Conservation (phyloP, 192 early-diverging fungal genomes). For the Backusella tuberculispora region DNA sequence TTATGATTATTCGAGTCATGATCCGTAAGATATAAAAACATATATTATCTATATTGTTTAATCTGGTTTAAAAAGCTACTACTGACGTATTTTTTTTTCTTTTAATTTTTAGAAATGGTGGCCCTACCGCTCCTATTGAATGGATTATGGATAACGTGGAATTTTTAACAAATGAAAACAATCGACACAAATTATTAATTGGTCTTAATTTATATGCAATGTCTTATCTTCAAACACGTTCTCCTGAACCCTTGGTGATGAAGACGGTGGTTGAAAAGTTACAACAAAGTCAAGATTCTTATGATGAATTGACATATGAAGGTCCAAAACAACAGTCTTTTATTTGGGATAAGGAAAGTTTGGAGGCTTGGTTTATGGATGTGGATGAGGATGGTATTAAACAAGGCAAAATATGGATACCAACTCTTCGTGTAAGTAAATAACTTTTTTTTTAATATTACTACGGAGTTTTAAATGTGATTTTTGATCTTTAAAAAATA, state of each 20-base stretch:
- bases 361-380: constrained; percentile 36
- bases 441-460: too few relatives aligned
- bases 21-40: constrained; percentile 27
- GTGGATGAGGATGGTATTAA: constrained; percentile 29
- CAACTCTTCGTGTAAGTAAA: constrained; percentile 34
- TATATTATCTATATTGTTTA: too few relatives aligned
- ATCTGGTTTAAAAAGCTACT: neutral
- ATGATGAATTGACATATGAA: neutral
- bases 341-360: constrained; percentile 29
- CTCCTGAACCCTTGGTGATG: constrained; percentile 28
- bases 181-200: constrained; percentile 40
- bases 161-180: constrained; percentile 30
- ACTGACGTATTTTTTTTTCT: neutral
- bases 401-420: constrained; percentile 35
- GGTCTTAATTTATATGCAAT: constrained; percentile 44
- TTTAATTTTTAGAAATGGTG: constrained; percentile 30
- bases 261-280: constrained; percentile 21
- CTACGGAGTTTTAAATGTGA: neutral
- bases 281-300: neutral
- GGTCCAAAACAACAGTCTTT: neutral
- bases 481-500: neutral
- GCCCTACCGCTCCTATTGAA: constrained; percentile 41
- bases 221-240: constrained; percentile 16
- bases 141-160: constrained; percentile 48
- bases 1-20: constrained; percentile 42